Evolutionary conservation across 2,329 filamentous ascomycete species (phyloP).

Genomic region (Fusarium sp.): DNA sequence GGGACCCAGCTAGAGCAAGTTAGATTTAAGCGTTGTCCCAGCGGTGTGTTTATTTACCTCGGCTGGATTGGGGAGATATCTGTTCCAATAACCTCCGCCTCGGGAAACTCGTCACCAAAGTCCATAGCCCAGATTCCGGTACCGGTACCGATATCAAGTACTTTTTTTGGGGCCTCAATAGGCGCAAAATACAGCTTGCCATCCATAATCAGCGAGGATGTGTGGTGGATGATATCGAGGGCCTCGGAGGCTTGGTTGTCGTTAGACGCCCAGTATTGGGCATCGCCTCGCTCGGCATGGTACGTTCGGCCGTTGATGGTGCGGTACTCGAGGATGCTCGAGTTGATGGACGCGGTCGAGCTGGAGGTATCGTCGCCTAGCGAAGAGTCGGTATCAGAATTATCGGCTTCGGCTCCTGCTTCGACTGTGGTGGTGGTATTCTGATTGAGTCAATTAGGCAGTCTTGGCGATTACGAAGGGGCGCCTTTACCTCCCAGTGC

Average conservation of each 20-base stretch:
- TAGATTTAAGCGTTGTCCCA: neutral
- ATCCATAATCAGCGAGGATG: slow-evolving; percentile 22
- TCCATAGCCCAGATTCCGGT: slow-evolving; percentile 63
- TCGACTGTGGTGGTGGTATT: neutral
- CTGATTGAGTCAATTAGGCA: slow-evolving; percentile 3
- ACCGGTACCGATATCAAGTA: slow-evolving; percentile 35
- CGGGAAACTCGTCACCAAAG: slow-evolving; percentile 58
- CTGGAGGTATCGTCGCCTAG: slow-evolving; percentile 25
- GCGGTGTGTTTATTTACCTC: slow-evolving; percentile 41
- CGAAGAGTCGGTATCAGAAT: slow-evolving; percentile 27
- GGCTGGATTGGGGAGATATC: slow-evolving; percentile 70
- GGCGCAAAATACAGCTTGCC: slow-evolving; percentile 34
- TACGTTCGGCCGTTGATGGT: slow-evolving; percentile 42
- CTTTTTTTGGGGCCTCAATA: slow-evolving; percentile 8
- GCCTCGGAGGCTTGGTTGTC: slow-evolving; percentile 37
- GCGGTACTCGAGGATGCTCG: slow-evolving; percentile 38
- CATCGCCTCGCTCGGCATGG: slow-evolving; percentile 37
- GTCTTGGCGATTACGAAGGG: too few species aligned
- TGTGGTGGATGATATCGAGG: slow-evolving; percentile 37
- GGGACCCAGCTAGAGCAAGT: slow-evolving; percentile 53
- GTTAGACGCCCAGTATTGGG: slow-evolving; percentile 40
- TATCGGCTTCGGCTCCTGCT: neutral
- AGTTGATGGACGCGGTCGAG: slow-evolving; percentile 36
- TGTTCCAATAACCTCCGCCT: slow-evolving; percentile 61
- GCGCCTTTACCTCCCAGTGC: slow-evolving; percentile 33